A percentile compares a stretch with the other conserved stretches of the same genome.
Conservation (phyloP, 345 rosid species). For the Bretschneidera sinensis region DNA sequence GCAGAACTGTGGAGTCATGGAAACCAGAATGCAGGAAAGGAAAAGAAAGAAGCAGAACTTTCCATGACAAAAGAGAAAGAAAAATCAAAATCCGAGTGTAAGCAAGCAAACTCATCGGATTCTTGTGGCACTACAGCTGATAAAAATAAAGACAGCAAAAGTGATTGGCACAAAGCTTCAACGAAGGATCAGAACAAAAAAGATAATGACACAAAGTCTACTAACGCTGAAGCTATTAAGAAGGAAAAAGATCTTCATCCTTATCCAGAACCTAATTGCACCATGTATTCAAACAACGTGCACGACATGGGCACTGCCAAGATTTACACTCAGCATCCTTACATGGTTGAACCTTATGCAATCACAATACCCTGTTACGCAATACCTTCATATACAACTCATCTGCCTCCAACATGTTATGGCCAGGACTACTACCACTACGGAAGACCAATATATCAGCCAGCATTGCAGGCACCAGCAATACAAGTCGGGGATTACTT, state of each 20-base stretch:
- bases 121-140: conserved; percentile 10
- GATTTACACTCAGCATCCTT: conserved; percentile 16
- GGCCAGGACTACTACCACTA: conserved; percentile 16
- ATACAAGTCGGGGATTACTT: conserved; percentile 46
- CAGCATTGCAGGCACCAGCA: conserved; percentile 22
- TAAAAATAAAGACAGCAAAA: conserved; percentile 10
- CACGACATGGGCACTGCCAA: conserved; percentile 12
- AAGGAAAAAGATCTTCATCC: conserved; percentile 11
- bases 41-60: conserved; percentile 20
- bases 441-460: conserved; percentile 19
- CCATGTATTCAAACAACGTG: conserved; percentile 14
- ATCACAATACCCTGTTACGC: conserved; percentile 32
- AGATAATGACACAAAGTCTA: not conserved
- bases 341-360: conserved; percentile 30
- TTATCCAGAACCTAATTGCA: conserved; percentile 8
- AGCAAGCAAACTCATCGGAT: conserved; percentile 13
- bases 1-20: conserved; percentile 33
- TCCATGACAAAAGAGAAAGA: conserved; percentile 12
- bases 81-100: conserved; percentile 16
- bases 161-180: conserved; percentile 7
- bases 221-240: conserved; percentile 7
- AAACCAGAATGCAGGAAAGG: conserved; percentile 21
- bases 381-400: conserved; percentile 26
- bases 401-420: conserved; percentile 19
- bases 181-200: conserved; percentile 17